These are phyloP conservation scores for Blastobotrys raffinosifermentans DNA, from an alignment of 1,139 yeast genomes.

Conservation along the genomic window DNA sequence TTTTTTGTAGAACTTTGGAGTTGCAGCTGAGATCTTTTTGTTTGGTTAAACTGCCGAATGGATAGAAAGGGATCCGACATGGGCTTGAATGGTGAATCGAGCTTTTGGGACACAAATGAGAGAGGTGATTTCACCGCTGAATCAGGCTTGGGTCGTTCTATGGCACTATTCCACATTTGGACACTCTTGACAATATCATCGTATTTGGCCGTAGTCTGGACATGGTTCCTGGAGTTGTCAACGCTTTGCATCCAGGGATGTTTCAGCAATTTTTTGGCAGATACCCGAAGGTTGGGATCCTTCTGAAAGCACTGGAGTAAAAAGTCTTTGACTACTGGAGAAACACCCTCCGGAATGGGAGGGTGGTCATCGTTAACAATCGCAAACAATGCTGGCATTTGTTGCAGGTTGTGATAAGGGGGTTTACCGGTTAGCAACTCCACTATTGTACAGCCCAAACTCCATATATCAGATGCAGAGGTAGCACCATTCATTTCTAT, in stretches of 20 bases:
- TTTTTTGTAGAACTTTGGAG: slow-evolving; percentile 1
- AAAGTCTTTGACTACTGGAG: slow-evolving; percentile 50
- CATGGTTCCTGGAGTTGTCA: slow-evolving; percentile 2
- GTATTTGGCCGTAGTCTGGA: slow-evolving; percentile 16
- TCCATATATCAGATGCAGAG: slow-evolving; percentile 69
- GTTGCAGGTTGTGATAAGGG: slow-evolving; percentile 74
- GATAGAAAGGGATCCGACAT: slow-evolving; percentile 13
- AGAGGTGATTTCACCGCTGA: background rate
- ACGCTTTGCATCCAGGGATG: slow-evolving; percentile 50
- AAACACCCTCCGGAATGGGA: slow-evolving; percentile 60
- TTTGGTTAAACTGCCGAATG: slow-evolving; percentile 16
- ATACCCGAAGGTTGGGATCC: slow-evolving; percentile 55
- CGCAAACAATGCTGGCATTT: slow-evolving; percentile 88
- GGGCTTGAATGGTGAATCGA: background rate
- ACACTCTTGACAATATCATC: slow-evolving; percentile 32
- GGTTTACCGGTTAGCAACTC: slow-evolving; percentile 85
- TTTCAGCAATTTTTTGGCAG: slow-evolving; percentile 50
- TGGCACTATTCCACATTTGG: slow-evolving; percentile 26
- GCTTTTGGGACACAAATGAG: background rate
- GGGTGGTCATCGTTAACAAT: slow-evolving; percentile 83
- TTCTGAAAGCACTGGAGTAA: slow-evolving; percentile 72
- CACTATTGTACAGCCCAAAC: slow-evolving; percentile 89
- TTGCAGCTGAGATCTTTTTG: slow-evolving; percentile 16
- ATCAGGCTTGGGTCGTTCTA: slow-evolving; percentile 10
- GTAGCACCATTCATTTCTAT: slow-evolving; percentile 78